Percentiles rank a stretch among this genome's conserved stretches.
phyloP scores from a whole-genome alignment of 75 land plant genomes.

The Pseudotsuga menziesii region DNA sequence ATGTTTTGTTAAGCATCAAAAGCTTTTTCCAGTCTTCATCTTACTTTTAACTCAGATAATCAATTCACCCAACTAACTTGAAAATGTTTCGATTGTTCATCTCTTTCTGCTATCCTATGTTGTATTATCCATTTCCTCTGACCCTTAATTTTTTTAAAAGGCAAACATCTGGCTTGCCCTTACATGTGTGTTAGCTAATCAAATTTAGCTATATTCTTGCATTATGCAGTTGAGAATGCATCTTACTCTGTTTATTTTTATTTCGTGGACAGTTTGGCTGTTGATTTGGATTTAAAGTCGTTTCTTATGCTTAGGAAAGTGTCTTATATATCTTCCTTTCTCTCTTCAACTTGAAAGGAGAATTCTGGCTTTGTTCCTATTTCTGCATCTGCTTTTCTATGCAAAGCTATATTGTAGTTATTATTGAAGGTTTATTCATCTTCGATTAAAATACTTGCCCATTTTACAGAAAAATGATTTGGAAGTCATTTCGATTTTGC shows the following conservation, averaged over 20 bases:
- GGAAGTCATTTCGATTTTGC: conserved; percentile 7
- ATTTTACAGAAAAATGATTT: neutral
- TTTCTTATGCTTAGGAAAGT: neutral
- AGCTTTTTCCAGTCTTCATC: neutral
- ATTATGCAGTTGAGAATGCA: too few relatives aligned
- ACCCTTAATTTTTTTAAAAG: too few relatives aligned
- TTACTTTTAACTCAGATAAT: neutral
- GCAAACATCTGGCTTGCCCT: too few relatives aligned
- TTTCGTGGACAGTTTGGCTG: neutral
- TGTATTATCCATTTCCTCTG: too few relatives aligned
- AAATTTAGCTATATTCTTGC: too few relatives aligned
- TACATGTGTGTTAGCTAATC: too few relatives aligned
- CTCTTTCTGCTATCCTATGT: neutral
- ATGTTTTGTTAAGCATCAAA: neutral
- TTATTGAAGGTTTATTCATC: neutral
- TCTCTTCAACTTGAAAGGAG: neutral
- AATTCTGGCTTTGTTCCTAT: neutral
- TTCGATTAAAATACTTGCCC: neutral
- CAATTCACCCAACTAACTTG: neutral
- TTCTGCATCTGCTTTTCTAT: neutral
- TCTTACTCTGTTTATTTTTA: neutral
- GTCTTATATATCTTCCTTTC: neutral
- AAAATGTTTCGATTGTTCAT: neutral
- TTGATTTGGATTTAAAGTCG: neutral
- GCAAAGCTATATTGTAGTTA: neutral